phyloP scores from a whole-genome alignment of 305 asterid species.

The Solanum hybrid region DNA sequence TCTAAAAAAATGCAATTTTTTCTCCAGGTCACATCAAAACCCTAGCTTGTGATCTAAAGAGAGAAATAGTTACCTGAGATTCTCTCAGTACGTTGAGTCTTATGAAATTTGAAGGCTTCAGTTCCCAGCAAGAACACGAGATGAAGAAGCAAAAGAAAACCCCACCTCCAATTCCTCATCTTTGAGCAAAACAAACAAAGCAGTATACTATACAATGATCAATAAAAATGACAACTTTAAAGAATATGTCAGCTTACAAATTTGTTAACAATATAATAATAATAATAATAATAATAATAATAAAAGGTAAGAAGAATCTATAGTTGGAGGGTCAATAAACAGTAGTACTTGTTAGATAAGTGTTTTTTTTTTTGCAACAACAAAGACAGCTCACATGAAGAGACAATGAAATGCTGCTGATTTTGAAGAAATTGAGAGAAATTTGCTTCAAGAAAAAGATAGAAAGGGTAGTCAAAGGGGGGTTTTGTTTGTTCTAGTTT shows the following conservation, averaged over 20 bases:
- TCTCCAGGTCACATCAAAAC: background rate
- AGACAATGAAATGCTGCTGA: conserved; percentile 2
- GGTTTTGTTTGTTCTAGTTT: conserved; percentile 5
- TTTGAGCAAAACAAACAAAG: background rate
- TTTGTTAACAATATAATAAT: background rate
- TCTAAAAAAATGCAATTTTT: background rate
- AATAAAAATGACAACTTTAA: conserved; percentile 6
- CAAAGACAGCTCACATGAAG: conserved; percentile 1
- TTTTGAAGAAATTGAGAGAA: background rate
- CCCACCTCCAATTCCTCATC: conserved; percentile 23
- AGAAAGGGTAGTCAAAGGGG: background rate
- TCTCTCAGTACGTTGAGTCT: conserved; percentile 29
- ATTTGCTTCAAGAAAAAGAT: conserved; percentile 29
- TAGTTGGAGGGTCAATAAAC: conserved; percentile 33
- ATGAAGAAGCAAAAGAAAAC: conserved; percentile 13
- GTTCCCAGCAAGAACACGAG: conserved; percentile 8
- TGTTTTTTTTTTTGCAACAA: conserved; percentile 9
- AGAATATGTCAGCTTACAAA: background rate
- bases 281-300: conserved; percentile 3
- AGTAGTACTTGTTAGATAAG: too few relatives aligned
- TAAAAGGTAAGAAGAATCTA: conserved; percentile 10
- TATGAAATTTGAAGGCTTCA: conserved; percentile 26
- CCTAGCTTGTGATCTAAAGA: background rate
- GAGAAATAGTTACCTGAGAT: conserved; percentile 24
- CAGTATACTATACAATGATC: background rate